These are phyloP conservation scores for Phytophthora ramorum DNA, from an alignment of 352 stramenopile genomes.

Conservation along the genomic window DNA sequence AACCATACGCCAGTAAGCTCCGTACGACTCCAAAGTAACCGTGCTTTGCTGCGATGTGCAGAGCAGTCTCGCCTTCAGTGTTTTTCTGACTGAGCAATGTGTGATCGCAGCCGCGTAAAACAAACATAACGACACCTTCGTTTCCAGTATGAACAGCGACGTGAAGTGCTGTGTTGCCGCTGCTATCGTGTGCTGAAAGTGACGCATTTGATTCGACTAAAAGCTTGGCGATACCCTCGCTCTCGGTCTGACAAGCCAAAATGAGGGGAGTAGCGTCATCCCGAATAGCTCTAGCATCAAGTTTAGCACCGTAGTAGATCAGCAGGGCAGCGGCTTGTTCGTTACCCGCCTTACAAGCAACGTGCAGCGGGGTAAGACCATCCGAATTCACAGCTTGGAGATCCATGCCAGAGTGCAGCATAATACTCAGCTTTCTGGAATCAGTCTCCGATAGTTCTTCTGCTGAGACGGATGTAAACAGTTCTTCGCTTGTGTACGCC, in stretches of 20 bases:
- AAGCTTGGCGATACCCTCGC: constrained; percentile 48
- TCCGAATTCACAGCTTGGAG: constrained; percentile 41
- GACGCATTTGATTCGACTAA: constrained; percentile 60
- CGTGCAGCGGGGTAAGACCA: constrained; percentile 54
- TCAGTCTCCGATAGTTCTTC: constrained; percentile 32
- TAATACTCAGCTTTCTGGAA: constrained; percentile 36
- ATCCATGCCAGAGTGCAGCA: constrained; percentile 46
- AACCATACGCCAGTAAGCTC: constrained; percentile 50
- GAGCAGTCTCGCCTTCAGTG: constrained; percentile 85
- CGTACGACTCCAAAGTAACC: constrained; percentile 52
- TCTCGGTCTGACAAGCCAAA: constrained; percentile 52
- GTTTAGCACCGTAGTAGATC: constrained; percentile 56
- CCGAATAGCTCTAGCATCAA: constrained; percentile 29
- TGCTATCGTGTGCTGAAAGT: constrained; percentile 76
- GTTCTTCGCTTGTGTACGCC: constrained; percentile 20
- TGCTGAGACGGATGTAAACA: constrained; percentile 37
- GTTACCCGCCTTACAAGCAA: constrained; percentile 61
- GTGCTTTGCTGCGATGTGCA: constrained; percentile 85
- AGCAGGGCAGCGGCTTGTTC: constrained; percentile 43
- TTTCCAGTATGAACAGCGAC: constrained; percentile 83
- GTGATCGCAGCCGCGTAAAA: constrained; percentile 69
- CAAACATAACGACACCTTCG: constrained; percentile 70
- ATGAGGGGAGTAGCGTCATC: constrained; percentile 51
- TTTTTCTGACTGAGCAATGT: constrained; percentile 90
- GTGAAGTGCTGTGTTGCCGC: constrained; percentile 90